Base-by-base conservation (phyloP, 2,329 filamentous ascomycete genomes). In the Rugonectria rugulosa region DNA sequence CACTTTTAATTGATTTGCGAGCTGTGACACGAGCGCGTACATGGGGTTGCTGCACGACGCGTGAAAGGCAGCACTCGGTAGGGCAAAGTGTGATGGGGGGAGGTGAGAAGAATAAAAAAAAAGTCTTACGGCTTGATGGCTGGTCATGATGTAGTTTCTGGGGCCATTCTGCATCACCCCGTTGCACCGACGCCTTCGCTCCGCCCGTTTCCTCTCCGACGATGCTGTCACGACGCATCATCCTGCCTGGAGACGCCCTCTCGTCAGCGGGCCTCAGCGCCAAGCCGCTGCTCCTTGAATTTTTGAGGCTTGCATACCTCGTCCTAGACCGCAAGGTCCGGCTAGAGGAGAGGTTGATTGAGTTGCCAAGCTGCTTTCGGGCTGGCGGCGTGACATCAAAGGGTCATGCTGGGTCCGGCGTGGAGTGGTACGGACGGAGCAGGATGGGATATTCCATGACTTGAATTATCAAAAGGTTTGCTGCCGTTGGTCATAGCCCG, bases 1-100 rank as follows among this genome's bases (percentile, higher is more conserved):
- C 40, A 29, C 56, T 59, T 57, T 47, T 49, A 48, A 60, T 62
- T 50, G 62, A 64, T 61, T 66, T 65, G 61, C 65, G 62, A 60
- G 52, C 59, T 56, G 50, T 44, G 51, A 66, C 65, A 68, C 65
- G 64, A 62, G 44, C 62, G 63, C 64, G 65, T 65, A 57, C 64
- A 68, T 65, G 65, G 65, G 51, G 51, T 58, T 65, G 60, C 62
- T 68, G 63, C 65, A 62, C 62, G 63, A 64, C 65, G 65, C 65
- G 65, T 68, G 63, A 65, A n/a, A n/a, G 48, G 41, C 52, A 62
- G 29, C 52, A 43, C 61, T 56, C 51, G 53, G 43, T 53, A 37
- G 40, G 53, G 51, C 53, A 60, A 53, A 31, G 53, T 57, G 63
- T 58, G 57, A 65, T 48, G 62, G 58, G 29, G n/a, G 6, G 12